phyloP scores from a whole-genome alignment of 2,329 filamentous ascomycete species.

The Dendrostoma leiphaemia region DNA sequence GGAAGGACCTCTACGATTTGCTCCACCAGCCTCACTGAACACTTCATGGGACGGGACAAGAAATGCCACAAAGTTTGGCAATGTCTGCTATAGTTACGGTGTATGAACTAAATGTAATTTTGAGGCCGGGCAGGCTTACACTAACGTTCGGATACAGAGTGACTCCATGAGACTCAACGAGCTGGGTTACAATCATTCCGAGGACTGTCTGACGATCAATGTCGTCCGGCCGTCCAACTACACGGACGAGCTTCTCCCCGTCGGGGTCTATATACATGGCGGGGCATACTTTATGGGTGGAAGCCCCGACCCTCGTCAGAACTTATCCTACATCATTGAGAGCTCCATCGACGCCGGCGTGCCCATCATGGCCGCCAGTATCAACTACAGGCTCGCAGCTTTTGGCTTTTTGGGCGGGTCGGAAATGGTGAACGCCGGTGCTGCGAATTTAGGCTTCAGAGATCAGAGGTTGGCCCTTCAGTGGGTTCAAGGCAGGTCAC shows the following conservation, averaged over 20 bases:
- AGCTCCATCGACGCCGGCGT: constrained; percentile 40
- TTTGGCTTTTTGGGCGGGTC: constrained; percentile 46
- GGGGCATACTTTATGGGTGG: constrained; percentile 28
- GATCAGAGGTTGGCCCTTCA: constrained; percentile 43
- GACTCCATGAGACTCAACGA: no score
- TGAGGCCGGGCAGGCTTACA: no score
- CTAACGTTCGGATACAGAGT: no score
- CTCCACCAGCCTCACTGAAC: constrained; percentile 47
- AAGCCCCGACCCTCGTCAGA: constrained; percentile 49
- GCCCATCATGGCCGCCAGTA: constrained; percentile 45
- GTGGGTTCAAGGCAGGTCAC: constrained; percentile 47
- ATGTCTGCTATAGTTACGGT: no score
- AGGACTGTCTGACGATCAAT: constrained; percentile 56
- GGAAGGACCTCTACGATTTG: constrained; percentile 52
- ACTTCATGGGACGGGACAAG: constrained; percentile 32
- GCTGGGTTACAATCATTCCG: constrained; percentile 29
- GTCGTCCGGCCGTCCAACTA: constrained; percentile 49
- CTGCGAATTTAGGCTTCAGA: constrained; percentile 46
- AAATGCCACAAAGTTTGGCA: no score
- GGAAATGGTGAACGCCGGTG: constrained; percentile 36
- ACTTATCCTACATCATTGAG: constrained; percentile 57
- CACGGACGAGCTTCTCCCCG: constrained; percentile 45
- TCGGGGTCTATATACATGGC: constrained; percentile 58
- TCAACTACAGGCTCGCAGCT: constrained; percentile 46
- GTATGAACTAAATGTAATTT: no score